Base-by-base conservation (phyloP, 2,329 filamentous ascomycete species). In the Pseudovirgaria hyperparasitica region DNA sequence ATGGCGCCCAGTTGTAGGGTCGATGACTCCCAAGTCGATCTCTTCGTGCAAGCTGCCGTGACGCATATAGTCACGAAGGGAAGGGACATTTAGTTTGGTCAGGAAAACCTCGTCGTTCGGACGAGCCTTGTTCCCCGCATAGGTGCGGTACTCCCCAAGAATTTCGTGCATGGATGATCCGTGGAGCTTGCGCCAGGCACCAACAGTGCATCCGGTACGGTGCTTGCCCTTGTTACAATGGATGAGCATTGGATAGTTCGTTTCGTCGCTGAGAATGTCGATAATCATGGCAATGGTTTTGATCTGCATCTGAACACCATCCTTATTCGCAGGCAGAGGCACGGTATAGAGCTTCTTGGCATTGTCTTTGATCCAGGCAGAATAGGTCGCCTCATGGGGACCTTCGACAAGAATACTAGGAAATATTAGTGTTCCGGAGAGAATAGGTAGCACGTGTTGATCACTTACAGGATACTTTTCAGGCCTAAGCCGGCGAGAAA, bases 211-310 rank as follows among this genome's bases (percentile, higher is more conserved):
- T 13, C 86, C 86, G 11, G 86, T 93, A 31, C 86, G 78, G 48
- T 94, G 86, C 57, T 76, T 90, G 48, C 86, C 86, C 41, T 92
- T 86, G 48, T 93, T 94, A 65, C 86, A 94, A 53, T 94, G 86
- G 24, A 94, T 69, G 20, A 93, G 64, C 8, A 94, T 55, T 0
- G 86, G 86, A 38, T 90, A 75, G 36, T 92, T 84, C 18, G 63
- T 55, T 25, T 67, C 67, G 44, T 92, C 70, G 28, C 87, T 63
- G 21, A 87, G 67, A 22, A 87, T 58, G 9, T 69, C 61, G 14
- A 92, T 63, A 23, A 87, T 82, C 6, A 70, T 60, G 35, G 68
- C 65, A 66, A 93, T 82, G 15, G 74, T 41, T 26, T 45, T 48
- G 11, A 40, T 39, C 12, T 47, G 41, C 6, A 57, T 40, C 16